Evolutionary conservation across 495 filamentous ascomycete species (phyloP), one percentile per base, ranked within the genome.

Genomic region (Cercophora scortea): DNA sequence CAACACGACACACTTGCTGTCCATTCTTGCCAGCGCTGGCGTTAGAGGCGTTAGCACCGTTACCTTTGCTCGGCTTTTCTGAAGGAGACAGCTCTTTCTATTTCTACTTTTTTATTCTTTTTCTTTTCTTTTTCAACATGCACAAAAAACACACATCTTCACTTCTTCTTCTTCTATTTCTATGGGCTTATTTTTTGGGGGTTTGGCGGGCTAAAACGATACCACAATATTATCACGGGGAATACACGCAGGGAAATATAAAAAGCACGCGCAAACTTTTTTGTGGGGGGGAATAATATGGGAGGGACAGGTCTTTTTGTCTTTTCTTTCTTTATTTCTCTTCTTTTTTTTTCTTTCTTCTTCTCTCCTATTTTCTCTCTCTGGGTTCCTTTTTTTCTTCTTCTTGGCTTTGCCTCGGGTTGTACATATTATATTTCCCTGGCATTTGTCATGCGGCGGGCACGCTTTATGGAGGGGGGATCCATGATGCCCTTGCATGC

Each of bases 201-300:
- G 25, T 25, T 25, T 25, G 25, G 25, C 5, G 25, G n/a, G 25
- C 25, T 34, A 18, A 41, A 12, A 46, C n/a, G 49, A 47, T 50
- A 51, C 49, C 40, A 44, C 3, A 15, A 33, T 40, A 50, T 25
- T 25, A 34, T 19, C 41, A n/a, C 6, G 36, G 25, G 49, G 35
- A 60, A 32, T 45, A 60, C 49, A 61, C 54, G 58, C 58, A 61
- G 35, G 54, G 54, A 50, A 45, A 39, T 16, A 36, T 5, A 2
- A 35, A 12, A 42, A 44, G 49, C n/a, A n/a, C 25, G 25, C 25
- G 25, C 25, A 25, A 25, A 49, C 15, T 17, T 50, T 38, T n/a
- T n/a, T n/a, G n/a, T n/a, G n/a, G n/a, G n/a, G n/a, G n/a, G 52
- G 32, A 45, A 3, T 32, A 45, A 12, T 11, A 12, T 12, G 43